Percentiles rank a stretch among this genome's conserved stretches.
Evolutionary conservation across 805 yeast species (phyloP).

Genomic region (Kluyveromyces siamensis): DNA sequence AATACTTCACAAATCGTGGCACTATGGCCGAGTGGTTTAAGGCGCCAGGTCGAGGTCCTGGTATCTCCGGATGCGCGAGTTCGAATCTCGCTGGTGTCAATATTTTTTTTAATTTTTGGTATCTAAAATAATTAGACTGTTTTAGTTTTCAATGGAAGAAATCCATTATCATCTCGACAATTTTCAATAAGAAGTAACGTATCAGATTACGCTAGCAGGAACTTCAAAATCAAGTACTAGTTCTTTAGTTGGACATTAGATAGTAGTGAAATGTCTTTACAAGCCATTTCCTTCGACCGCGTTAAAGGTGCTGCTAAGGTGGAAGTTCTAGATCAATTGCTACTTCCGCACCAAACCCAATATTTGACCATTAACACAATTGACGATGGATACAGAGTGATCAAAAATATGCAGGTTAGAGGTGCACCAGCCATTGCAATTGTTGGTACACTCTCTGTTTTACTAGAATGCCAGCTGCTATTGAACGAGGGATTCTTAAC

Average conservation of each 20-base stretch:
- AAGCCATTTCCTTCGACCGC: slow-evolving; percentile 63
- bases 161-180: background rate
- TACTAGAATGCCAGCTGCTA: slow-evolving; percentile 50
- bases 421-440: slow-evolving; percentile 99
- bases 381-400: slow-evolving; percentile 75
- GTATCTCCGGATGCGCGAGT: slow-evolving; percentile 84
- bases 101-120: slow-evolving; percentile 26
- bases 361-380: slow-evolving; percentile 56
- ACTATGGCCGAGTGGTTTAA: slow-evolving; percentile 64
- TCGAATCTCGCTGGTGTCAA: slow-evolving; percentile 79
- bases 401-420: slow-evolving; percentile 85
- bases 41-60: slow-evolving; percentile 73
- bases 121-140: no score
- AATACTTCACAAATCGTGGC: slow-evolving; percentile 24
- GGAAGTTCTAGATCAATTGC: slow-evolving; percentile 68
- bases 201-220: background rate
- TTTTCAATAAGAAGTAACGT: background rate
- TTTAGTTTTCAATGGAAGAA: no score
- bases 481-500: slow-evolving; percentile 17
- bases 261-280: slow-evolving; percentile 30
- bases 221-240: background rate
- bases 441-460: slow-evolving; percentile 78
- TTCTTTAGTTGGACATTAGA: background rate
- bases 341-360: slow-evolving; percentile 68
- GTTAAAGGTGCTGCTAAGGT: slow-evolving; percentile 32